Evolutionary conservation across 192 early-diverging fungal genomes (phyloP).

Genomic region (Coemansia sp.): DNA sequence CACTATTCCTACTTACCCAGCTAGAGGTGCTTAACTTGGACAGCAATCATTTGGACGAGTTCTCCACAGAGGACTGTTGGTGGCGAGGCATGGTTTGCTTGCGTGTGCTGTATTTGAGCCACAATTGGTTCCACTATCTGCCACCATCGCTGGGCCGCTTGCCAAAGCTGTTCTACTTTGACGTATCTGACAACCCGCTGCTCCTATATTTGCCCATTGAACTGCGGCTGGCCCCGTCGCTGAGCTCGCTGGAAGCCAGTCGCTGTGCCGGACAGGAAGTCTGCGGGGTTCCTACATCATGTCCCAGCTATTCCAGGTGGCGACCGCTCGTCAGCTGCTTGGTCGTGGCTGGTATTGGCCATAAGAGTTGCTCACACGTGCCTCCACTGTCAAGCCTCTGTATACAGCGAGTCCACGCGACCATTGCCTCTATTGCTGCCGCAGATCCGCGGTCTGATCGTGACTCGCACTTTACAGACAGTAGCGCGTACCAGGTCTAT

Average conservation of each 20-base stretch:
- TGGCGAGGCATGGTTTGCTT: conserved; percentile 18
- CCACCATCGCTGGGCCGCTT: conserved; percentile 31
- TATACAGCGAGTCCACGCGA: conserved; percentile 1
- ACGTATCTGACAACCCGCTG: conserved; percentile 30
- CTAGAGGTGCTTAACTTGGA: conserved; percentile 47
- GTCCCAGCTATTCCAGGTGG: too few relatives aligned
- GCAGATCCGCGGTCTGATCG: too few relatives aligned
- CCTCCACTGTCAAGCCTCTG: conserved; percentile 23
- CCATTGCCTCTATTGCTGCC: not conserved
- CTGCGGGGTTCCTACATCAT: too few relatives aligned
- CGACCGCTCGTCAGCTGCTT: not conserved
- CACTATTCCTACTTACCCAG: conserved; percentile 30
- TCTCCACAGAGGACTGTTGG: not conserved
- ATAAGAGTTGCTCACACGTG: not conserved
- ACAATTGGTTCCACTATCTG: conserved; percentile 23
- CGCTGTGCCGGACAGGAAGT: conserved; percentile 26
- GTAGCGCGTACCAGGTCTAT: not conserved
- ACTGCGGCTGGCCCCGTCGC: conserved; percentile 15
- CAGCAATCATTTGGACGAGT: conserved; percentile 28
- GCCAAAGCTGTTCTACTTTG: conserved; percentile 36
- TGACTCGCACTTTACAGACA: too few relatives aligned
- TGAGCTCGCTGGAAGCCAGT: conserved; percentile 29
- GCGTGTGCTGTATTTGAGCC: conserved; percentile 36
- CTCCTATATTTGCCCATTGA: conserved; percentile 25
- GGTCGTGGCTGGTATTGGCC: not conserved